Evolutionary conservation across 2,329 filamentous ascomycete genomes (phyloP), one percentile per base, ranked within the genome.

Genomic region (Furcasterigmium furcatum): DNA sequence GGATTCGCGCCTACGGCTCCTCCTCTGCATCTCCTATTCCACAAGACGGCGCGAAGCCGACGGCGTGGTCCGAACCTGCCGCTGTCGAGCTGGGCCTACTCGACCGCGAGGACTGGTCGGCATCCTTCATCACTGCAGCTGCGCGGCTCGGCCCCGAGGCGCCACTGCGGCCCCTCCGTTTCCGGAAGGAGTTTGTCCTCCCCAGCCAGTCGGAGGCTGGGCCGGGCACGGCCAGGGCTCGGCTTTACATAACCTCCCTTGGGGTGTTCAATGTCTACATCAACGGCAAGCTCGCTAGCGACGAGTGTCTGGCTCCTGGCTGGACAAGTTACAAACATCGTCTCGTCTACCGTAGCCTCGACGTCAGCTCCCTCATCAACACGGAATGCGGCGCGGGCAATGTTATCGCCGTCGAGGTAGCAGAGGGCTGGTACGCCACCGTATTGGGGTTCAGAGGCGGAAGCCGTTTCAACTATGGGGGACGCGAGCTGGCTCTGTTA

Each of bases 401-500:
- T 51, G 59, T 59, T 0, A 59, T 79, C 32, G 68, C 62, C 1
- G 66, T 73, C 1, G 68, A 72, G 18, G 70, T 78, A 6, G 72
- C 64, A 2, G 74, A 77, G 52, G 76, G 76, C 0, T 80, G 76
- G 77, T 79, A 68, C 42, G 55, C 64, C 12, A 70, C 70, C 3
- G 59, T 68, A 7, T 57, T 75, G 5, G 59, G 60, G 9, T 66
- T 50, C 21, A 45, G 52, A 9, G 49, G 43, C 1, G 60, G 59
- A 1, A 42, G 38, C 13, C 41, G 25, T 6, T 59, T 62, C 19
- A 62, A 66, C 24, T 72, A 27, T 27, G 24, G 64, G 22, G 72
- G 72, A 3, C 58, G 68, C 19, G 60, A 57, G 1, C 55, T 72
- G 3, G 68, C 59, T 0, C 41, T 73, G 0, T 49, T 73, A 5